Evolutionary conservation across 257 asterid genomes (phyloP).

Genomic region (Forsythia viridissima): DNA sequence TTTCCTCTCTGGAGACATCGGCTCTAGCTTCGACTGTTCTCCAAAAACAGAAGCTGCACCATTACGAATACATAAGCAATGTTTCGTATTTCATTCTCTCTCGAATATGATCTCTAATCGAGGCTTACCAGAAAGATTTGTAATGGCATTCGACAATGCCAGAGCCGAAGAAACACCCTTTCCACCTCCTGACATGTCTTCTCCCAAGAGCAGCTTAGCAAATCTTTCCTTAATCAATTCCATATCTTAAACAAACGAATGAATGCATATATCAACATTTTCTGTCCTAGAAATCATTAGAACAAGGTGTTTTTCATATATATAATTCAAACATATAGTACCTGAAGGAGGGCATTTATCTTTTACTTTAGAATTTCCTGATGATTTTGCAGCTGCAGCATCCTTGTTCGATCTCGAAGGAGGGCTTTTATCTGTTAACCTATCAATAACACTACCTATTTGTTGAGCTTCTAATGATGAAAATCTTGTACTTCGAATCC

Average conservation of each 20-base stretch:
- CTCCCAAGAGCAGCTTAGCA: constrained; percentile 81
- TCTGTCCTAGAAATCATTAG: neutral
- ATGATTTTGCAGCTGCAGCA: neutral
- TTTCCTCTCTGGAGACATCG: constrained; percentile 71
- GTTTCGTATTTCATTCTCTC: neutral
- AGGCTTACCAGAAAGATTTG: constrained; percentile 77
- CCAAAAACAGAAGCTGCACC: constrained; percentile 85
- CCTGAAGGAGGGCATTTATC: constrained; percentile 45
- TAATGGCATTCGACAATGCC: constrained; percentile 84
- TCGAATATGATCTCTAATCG: neutral
- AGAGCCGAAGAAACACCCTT: constrained; percentile 92
- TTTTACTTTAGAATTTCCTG: constrained; percentile 21
- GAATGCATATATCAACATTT: neutral
- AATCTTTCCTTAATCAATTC: constrained; percentile 77
- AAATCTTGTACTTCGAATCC: constrained; percentile 16
- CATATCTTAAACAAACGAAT: constrained; percentile 46
- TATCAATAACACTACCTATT: constrained; percentile 25
- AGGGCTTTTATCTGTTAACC: neutral
- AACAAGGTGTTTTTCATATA: too few species aligned
- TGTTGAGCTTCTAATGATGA: constrained; percentile 29
- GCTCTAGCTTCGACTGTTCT: constrained; percentile 74
- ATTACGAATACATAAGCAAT: neutral
- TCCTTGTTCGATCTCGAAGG: constrained; percentile 21
- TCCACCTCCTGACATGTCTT: constrained; percentile 95
- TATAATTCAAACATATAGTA: neutral